Base-by-base conservation (phyloP, 495 filamentous ascomycete genomes). In the Neurospora sp. region DNA sequence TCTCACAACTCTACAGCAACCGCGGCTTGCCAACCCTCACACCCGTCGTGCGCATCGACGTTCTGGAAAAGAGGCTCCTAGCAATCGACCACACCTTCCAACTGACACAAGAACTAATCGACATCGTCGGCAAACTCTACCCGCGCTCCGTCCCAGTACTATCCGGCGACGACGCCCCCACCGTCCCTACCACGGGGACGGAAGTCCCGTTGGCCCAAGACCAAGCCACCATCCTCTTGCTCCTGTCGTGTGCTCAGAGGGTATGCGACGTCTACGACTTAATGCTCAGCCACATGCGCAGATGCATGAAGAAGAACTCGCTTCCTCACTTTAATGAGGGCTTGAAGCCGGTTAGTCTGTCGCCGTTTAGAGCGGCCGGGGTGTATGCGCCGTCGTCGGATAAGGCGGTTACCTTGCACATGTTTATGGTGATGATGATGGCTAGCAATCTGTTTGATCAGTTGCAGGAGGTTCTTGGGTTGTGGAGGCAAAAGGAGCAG, bases 361-460 rank as follows among this genome's bases (percentile, higher is more conserved):
- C 73, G 0, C 37, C 70, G 39, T 41, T 74, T 1, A 69, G 69
- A 14, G 69, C 71, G 18, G n/a, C n/a, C 0, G 70, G 69, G 10
- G 27, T 16, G 12, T 74, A 23, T 48, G 70, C 69, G n/a, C 48
- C 73, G 3, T 70, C 73, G 4, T 44, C 27, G 16, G 70, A 48
- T 1, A 59, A 48, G 38, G 39, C 70, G 3, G 39, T 69, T 8
- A 23, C 70, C 2, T 44, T 74, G 73, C 73, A 74, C 23, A 74
- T 74, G 70, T 31, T 71, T 14, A 74, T 72, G 23, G 46, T 74
- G 18, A 44, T 74, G 31, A 18, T 72, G n/a, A 74, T 74, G 73
- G 73, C 73, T 1, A 42, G 70, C 12, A 71, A 74, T 37, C 39
- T 74, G 70, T 74, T 74, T 42, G 73, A 74, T 23, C 73, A 74